phyloP scores from a whole-genome alignment of 1,284 basidiomycete genomes.

The Ganoderma lingzhi region DNA sequence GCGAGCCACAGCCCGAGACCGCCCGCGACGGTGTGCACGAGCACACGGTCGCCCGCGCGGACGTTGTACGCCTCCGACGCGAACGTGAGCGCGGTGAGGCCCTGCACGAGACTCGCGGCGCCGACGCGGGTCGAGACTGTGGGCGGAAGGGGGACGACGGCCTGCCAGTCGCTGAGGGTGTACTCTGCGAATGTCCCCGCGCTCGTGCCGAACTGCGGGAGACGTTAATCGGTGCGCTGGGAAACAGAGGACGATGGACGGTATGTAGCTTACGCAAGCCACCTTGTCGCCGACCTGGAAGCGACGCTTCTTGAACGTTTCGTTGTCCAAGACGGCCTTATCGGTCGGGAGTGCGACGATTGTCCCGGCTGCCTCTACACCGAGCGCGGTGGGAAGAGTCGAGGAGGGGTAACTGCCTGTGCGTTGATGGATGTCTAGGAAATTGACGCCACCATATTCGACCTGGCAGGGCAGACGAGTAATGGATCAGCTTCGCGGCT shows the following conservation, averaged over 20 bases:
- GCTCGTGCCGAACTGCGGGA: constrained; percentile 48
- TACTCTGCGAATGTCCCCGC: constrained; percentile 43
- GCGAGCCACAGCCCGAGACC: constrained; percentile 71
- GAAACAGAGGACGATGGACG: no score
- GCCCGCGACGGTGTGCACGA: constrained; percentile 94
- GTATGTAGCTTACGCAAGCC: constrained; percentile 57
- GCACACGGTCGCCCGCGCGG: constrained; percentile 75
- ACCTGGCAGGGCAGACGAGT: constrained; percentile 45
- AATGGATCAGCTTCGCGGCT: neutral
- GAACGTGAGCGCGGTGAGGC: constrained; percentile 82
- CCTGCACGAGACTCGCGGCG: constrained; percentile 61
- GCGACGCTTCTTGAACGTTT: constrained; percentile 64
- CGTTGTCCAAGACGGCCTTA: constrained; percentile 56
- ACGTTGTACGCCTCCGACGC: constrained; percentile 88
- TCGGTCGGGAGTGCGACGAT: constrained; percentile 79
- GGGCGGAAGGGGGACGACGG: constrained; percentile 64
- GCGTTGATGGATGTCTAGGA: constrained; percentile 73
- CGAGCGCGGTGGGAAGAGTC: constrained; percentile 77
- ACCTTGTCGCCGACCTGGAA: constrained; percentile 70
- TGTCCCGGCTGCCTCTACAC: constrained; percentile 82
- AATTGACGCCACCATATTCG: constrained; percentile 81
- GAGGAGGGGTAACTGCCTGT: constrained; percentile 65
- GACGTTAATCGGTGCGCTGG: neutral
- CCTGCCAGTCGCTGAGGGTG: constrained; percentile 37
- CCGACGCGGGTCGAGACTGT: constrained; percentile 69